Percentiles rank a stretch among this genome's conserved stretches.
Evolutionary conservation across 768 basidiomycete genomes (phyloP).

Genomic region (Cubamyces lactineus): DNA sequence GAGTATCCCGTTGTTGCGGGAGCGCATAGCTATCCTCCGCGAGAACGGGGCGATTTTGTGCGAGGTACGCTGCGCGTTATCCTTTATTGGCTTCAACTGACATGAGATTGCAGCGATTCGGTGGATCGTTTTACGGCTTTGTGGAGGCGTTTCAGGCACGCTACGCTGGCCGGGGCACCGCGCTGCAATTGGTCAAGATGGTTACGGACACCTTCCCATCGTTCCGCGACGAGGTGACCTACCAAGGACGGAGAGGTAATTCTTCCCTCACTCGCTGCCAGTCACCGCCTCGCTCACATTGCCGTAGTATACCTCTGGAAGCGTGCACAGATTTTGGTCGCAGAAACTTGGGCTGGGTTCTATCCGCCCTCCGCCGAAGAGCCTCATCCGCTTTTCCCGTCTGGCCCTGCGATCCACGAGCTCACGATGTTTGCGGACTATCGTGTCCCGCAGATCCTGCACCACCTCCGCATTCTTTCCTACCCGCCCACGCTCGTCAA

Average conservation of each 20-base stretch:
- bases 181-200: constrained; percentile 73
- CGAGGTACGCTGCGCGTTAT: constrained; percentile 47
- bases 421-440: constrained; percentile 97
- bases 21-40: constrained; percentile 78
- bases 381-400: constrained; percentile 75
- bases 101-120: constrained; percentile 51
- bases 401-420: constrained; percentile 63
- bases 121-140: constrained; percentile 72
- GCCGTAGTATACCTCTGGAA: constrained; percentile 81
- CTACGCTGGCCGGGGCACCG: constrained; percentile 59
- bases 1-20: constrained; percentile 64
- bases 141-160: constrained; percentile 60
- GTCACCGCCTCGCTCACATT: neutral
- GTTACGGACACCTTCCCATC: constrained; percentile 71
- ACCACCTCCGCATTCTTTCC: constrained; percentile 75
- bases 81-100: neutral
- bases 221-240: constrained; percentile 70
- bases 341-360: constrained; percentile 92
- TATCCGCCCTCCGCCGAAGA: constrained; percentile 53
- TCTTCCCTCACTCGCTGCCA: neutral
- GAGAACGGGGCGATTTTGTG: constrained; percentile 75
- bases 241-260: constrained; percentile 62
- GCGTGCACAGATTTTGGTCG: constrained; percentile 88
- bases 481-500: constrained; percentile 68
- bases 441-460: constrained; percentile 87